phyloP scores from a whole-genome alignment of 345 rosid genomes.

The Durio zibethinus region DNA sequence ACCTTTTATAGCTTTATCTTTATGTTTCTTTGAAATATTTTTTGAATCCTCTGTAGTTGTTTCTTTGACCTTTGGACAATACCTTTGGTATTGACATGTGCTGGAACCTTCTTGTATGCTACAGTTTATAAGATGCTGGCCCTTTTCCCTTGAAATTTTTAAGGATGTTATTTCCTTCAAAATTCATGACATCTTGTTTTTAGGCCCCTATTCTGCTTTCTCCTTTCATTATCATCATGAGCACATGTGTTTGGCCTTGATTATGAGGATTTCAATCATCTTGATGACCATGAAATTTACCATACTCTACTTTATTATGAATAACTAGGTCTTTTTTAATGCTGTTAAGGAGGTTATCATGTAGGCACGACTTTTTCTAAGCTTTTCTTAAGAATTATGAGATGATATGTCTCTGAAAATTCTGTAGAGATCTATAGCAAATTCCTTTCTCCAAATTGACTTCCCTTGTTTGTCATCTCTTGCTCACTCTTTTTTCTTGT shows the following conservation, averaged over 20 bases:
- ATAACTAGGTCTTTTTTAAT: neutral
- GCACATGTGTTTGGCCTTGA: neutral
- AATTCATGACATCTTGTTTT: neutral
- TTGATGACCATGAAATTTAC: neutral
- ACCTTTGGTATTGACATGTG: too few relatives aligned
- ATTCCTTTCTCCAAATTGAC: neutral
- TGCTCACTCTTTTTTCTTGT: neutral
- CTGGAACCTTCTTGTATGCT: neutral
- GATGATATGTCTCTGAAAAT: neutral
- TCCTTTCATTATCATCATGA: neutral
- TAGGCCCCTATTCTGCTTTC: neutral
- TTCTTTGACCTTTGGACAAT: too few relatives aligned
- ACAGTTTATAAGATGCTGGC: neutral
- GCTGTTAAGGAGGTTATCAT: neutral
- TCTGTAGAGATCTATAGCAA: neutral
- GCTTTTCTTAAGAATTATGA: neutral
- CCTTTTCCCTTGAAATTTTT: neutral
- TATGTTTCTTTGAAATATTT: too few relatives aligned
- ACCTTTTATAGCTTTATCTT: too few relatives aligned
- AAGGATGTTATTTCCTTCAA: neutral
- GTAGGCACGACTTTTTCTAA: too few relatives aligned
- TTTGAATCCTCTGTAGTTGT: too few relatives aligned
- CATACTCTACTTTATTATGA: too few relatives aligned
- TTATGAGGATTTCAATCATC: neutral
- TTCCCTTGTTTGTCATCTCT: neutral